Percentiles rank a stretch among this genome's conserved stretches.
Evolutionary conservation across 2,329 filamentous ascomycete genomes (phyloP).

Genomic region (Bertia moriformis): DNA sequence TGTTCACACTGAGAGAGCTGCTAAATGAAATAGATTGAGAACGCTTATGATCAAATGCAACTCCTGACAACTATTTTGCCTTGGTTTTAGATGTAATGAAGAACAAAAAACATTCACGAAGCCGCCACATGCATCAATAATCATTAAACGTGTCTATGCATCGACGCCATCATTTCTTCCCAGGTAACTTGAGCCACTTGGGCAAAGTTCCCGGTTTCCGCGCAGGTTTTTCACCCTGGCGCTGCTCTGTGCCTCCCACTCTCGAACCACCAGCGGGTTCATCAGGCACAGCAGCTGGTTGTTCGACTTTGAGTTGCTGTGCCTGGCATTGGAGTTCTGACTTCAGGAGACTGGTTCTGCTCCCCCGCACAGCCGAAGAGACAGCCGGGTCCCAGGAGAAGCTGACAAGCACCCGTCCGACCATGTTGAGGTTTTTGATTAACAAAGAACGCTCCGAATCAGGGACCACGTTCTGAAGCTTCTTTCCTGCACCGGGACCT

Average conservation of each 20-base stretch:
- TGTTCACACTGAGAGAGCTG: too few species aligned
- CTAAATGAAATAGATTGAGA: too few species aligned
- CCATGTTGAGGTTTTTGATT: slow-evolving; percentile 61
- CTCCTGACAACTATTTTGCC: too few species aligned
- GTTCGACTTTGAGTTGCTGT: background rate
- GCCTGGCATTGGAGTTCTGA: background rate
- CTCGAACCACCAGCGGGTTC: background rate
- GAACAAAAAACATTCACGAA: too few species aligned
- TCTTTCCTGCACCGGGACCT: slow-evolving; percentile 11
- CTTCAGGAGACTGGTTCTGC: slow-evolving; percentile 41
- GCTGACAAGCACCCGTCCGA: slow-evolving; percentile 58
- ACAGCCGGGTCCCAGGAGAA: slow-evolving; percentile 55
- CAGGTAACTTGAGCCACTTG: background rate
- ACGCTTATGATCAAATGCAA: too few species aligned
- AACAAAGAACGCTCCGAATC: slow-evolving; percentile 34
- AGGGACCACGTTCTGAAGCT: slow-evolving; percentile 26
- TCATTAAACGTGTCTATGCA: too few species aligned
- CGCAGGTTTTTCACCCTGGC: background rate
- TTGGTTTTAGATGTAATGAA: too few species aligned
- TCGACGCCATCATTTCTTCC: slow-evolving; percentile 1
- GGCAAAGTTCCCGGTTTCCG: background rate
- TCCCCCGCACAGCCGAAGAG: slow-evolving; percentile 29
- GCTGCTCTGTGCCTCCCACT: background rate
- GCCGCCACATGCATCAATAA: too few species aligned
- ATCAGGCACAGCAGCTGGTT: background rate